Conservation (phyloP, 768 basidiomycete species). For the Serendipita sp. region DNA sequence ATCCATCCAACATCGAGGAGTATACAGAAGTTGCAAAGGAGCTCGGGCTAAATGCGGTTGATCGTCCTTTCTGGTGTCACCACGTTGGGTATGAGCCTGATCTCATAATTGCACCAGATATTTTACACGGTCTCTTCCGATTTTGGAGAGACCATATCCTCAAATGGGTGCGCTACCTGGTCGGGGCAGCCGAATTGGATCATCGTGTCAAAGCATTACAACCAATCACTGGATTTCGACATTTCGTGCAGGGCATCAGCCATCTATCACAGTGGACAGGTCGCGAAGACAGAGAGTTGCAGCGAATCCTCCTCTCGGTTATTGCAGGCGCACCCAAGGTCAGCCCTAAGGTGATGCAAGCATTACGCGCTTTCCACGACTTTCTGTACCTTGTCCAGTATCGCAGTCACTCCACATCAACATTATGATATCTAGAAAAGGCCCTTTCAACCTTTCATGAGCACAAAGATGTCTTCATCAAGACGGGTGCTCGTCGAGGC, state of each 20-base stretch:
- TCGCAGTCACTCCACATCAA: constrained; percentile 13
- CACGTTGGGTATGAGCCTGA: constrained; percentile 18
- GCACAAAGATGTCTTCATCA: constrained; percentile 23
- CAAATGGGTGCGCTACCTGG: constrained; percentile 24
- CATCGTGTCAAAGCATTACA: constrained; percentile 26
- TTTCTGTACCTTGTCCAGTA: constrained; percentile 26
- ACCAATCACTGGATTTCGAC: constrained; percentile 21
- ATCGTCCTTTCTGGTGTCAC: background rate
- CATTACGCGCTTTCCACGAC: constrained; percentile 24
- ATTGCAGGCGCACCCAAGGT: constrained; percentile 22
- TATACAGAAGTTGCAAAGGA: constrained; percentile 11
- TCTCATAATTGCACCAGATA: constrained; percentile 23
- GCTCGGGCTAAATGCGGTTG: constrained; percentile 9
- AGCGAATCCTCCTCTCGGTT: constrained; percentile 23
- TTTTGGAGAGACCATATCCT: constrained; percentile 26
- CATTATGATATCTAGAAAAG: constrained; percentile 11
- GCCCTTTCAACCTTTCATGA: constrained; percentile 22
- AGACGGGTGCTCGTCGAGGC: constrained; percentile 18
- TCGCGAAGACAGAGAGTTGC: constrained; percentile 24
- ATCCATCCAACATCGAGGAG: background rate
- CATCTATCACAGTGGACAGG: constrained; percentile 29
- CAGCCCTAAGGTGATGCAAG: constrained; percentile 18
- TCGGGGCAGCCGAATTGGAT: constrained; percentile 23
- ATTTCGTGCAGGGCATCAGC: constrained; percentile 26
- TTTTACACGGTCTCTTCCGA: constrained; percentile 27